Percentiles rank a stretch among this genome's conserved stretches.
These are phyloP conservation scores for Rhodamnia argentea DNA, from an alignment of 345 rosid species.

Conservation along the genomic window DNA sequence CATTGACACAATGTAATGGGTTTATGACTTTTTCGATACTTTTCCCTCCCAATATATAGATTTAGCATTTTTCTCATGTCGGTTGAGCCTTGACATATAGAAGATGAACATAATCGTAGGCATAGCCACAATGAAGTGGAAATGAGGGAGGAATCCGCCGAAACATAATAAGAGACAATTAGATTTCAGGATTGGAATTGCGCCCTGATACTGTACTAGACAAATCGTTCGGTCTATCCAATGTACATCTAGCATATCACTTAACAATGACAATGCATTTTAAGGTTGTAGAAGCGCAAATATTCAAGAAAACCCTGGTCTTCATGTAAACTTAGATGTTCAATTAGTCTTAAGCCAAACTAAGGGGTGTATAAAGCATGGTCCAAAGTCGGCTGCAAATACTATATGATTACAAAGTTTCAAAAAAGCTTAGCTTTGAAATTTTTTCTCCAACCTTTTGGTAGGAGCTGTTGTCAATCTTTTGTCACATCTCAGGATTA, in stretches of 20 bases:
- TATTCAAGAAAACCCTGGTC: background rate
- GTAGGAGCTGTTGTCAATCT: background rate
- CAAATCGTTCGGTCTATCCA: background rate
- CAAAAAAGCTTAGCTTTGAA: background rate
- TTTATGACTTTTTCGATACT: no score
- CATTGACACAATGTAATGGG: no score
- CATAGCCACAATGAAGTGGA: background rate
- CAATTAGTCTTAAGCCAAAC: background rate
- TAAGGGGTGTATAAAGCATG: background rate
- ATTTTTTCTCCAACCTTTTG: background rate
- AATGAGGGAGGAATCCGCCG: background rate
- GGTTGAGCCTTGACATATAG: background rate
- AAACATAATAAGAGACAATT: background rate
- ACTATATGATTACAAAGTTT: background rate
- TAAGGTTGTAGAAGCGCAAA: background rate
- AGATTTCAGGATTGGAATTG: background rate
- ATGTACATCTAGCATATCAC: background rate
- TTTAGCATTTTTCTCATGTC: background rate
- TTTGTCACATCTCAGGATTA: background rate
- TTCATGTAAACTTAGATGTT: background rate
- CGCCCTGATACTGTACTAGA: background rate
- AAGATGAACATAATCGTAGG: background rate
- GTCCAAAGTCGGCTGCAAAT: background rate
- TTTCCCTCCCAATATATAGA: background rate
- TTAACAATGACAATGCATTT: background rate